Percentiles rank a stretch among this genome's conserved stretches.
phyloP scores from a whole-genome alignment of 805 yeast species.

The Candida khao-thaluensis region DNA sequence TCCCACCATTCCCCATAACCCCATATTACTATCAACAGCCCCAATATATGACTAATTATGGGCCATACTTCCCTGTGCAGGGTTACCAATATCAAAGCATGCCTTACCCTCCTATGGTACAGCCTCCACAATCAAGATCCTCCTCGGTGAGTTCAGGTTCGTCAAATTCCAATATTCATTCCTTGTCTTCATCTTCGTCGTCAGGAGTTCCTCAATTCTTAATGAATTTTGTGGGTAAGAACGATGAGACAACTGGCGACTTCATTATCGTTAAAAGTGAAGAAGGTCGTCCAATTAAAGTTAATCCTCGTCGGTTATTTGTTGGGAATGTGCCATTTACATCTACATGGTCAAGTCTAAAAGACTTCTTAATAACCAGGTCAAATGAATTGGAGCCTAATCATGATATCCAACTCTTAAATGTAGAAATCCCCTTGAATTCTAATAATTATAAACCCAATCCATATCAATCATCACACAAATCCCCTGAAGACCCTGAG shows the following conservation, averaged over 20 bases:
- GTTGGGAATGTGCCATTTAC: conserved; percentile 57
- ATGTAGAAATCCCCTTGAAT: conserved; percentile 45
- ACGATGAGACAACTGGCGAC: conserved; percentile 9
- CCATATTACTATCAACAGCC: conserved; percentile 1
- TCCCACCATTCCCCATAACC: not conserved
- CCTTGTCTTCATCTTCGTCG: not conserved
- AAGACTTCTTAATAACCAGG: conserved; percentile 24
- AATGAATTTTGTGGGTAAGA: conserved; percentile 22
- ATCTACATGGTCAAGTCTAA: conserved; percentile 37
- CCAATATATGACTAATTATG: not conserved
- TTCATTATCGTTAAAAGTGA: conserved; percentile 21
- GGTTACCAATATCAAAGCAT: not conserved
- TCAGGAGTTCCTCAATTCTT: conserved; percentile 27
- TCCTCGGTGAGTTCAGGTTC: conserved; percentile 4
- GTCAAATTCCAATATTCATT: not conserved
- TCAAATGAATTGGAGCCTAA: conserved; percentile 28
- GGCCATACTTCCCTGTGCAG: not conserved
- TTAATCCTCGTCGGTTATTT: conserved; percentile 46
- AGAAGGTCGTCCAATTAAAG: conserved; percentile 30
- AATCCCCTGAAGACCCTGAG: not conserved
- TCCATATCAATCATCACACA: not conserved
- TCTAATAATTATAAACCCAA: conserved; percentile 3
- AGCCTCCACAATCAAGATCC: conserved; percentile 2
- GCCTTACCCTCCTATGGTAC: not conserved
- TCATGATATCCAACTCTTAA: conserved; percentile 24